Base-by-base conservation (phyloP, 345 rosid species). In the Eucalyptus viminalis region DNA sequence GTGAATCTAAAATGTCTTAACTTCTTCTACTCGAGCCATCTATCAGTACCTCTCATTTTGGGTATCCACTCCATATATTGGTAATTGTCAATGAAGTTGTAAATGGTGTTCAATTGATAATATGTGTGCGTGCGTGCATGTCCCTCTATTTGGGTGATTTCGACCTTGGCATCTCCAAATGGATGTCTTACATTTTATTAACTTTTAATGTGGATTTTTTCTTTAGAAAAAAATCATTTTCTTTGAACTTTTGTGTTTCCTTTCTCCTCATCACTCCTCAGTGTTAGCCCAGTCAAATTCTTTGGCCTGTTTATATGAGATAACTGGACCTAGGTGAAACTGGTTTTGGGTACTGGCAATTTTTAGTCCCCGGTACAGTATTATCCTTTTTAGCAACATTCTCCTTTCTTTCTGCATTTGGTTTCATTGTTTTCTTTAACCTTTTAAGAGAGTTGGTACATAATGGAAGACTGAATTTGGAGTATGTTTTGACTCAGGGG, bases 401-500 rank as follows among this genome's bases (percentile, higher is more conserved):
- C 85, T 40, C 44, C 85, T 76, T 76, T 76, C 47, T 76, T 21
- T 76, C 47, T 40, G 85, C 13, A 43, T 76, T 44, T 40, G 85
- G 47, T 76, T 76, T 6, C 85, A 40, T 40, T 40, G 47, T 76
- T 76, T 76, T 44, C 45, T 40, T 76, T 76, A 22, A 76, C 9
- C 83, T 76, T 76, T 21, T 76, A 76, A 21, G 29, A 76, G 85
- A 76, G 8, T 76, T 37, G 29, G 47, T 22, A 76, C 85, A 76
- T 76, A 21, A 76, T 11, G 47, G 85, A 76, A 76, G 85, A 76
- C 47, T 76, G 47, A 76, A 40, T 76, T 76, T 40, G 47, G 47
- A 76, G 44, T 40, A 22, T 69, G 13, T 88, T 88, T 87, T 92
- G 92, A 90, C 80, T 91, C 92, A 97, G 99, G 99, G 99, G 99